Percentiles rank a stretch among this genome's conserved stretches.
These are phyloP conservation scores for Micractinium conductrix DNA, from an alignment of 139 green algal genomes.

Conservation along the genomic window DNA sequence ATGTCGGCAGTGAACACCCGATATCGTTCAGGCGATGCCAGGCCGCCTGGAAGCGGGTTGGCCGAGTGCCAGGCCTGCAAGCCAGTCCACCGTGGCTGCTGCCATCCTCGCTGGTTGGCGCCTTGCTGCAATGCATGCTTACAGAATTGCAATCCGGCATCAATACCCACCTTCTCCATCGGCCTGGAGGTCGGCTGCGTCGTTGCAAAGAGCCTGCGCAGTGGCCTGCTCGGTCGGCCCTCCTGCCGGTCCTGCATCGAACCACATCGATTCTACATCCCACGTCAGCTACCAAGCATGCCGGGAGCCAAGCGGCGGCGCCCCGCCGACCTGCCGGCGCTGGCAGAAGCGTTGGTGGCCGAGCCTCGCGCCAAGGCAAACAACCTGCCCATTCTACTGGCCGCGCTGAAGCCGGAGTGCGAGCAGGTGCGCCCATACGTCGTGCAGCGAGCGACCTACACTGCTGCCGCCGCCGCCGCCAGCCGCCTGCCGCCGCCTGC, in stretches of 20 bases:
- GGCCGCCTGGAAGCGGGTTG: no score
- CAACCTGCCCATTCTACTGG: slow-evolving; percentile 38
- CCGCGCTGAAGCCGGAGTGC: not conserved
- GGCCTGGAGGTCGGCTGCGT: not conserved
- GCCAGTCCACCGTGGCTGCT: no score
- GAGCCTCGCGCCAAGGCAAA: slow-evolving; percentile 40
- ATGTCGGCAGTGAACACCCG: no score
- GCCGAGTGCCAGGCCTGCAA: no score
- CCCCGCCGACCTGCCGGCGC: not conserved
- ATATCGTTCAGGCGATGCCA: no score
- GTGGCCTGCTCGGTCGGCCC: not conserved
- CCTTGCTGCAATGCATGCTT: no score
- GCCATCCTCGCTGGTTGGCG: no score
- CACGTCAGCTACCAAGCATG: no score
- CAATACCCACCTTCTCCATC: no score
- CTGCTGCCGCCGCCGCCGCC: not conserved
- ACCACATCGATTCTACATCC: not conserved
- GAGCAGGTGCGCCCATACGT: not conserved
- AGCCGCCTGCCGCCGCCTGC: not conserved
- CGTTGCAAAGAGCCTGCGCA: not conserved
- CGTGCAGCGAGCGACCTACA: no score
- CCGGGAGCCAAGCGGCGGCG: not conserved
- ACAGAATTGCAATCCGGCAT: no score
- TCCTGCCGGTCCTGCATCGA: not conserved
- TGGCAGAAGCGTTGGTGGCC: slow-evolving; percentile 23